Evolutionary conservation across 2,329 filamentous ascomycete genomes (phyloP), one percentile per base, ranked within the genome.

Genomic region (Cladorrhinum sp.): DNA sequence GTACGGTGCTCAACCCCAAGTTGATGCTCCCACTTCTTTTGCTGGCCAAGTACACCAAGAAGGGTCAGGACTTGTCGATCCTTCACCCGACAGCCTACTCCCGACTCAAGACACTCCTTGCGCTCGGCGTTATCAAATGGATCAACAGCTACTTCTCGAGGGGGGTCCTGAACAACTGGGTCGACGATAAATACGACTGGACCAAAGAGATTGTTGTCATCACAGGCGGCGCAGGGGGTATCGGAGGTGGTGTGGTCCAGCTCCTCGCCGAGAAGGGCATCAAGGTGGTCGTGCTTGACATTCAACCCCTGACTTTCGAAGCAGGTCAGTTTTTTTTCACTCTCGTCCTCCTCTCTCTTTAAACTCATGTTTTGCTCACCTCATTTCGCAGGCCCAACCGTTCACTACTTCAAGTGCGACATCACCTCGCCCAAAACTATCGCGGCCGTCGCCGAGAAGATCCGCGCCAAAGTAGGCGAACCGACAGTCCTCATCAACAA

Each of bases 401-500:
- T 91, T n/a, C 78, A 82, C 71, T 88, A 86, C 76, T 90, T 86
- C 76, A 76, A 86, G 66, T 89, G 86, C 75, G 88, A 93, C 73
- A 82, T 92, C 65, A 85, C 86, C 54, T 86, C 82, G 0, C 76
- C 82, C 3, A 70, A 78, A 14, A 78, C 77, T 36, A 80, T 91
- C 66, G 71, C 78, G 6, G 71, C 75, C 2, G 80, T 80, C 5
- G 86, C 85, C 0, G 68, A 77, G 12, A 69, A 75, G 3, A 80
- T 91, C 68, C 80, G 83, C 57, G 71, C 73, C 28, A 72, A 80
- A 12, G 76, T 90, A 59, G 88, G 88, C 60, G 69, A 83, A 54
- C 89, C 88, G 0, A 91, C 87, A 0, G 77, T 92, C 63, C 77
- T 92, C 3, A 87, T 90, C 75, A 89, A 90, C 76, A 90, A 90